These are phyloP conservation scores for Xerophyta viscosa DNA, from an alignment of 106 monocot species.

Conservation along the genomic window DNA sequence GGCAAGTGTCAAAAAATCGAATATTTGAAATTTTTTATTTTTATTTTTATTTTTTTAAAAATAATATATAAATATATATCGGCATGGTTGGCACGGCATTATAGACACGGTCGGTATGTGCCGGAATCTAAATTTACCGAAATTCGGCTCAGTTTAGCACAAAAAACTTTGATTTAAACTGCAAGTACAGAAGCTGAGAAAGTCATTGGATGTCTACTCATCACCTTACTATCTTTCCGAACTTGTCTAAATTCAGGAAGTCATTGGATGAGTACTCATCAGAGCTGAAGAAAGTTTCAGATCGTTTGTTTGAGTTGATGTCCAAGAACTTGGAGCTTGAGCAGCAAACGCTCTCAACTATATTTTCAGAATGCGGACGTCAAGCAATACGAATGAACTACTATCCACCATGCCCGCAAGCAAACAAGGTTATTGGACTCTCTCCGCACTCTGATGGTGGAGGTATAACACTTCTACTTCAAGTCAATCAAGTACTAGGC, in stretches of 20 bases:
- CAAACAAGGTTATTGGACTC: slow-evolving; percentile 8
- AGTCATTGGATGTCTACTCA: neutral
- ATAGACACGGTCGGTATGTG: no score
- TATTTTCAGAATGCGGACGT: neutral
- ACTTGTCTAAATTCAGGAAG: slow-evolving; percentile 1
- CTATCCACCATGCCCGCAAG: slow-evolving; percentile 13
- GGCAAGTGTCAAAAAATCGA: no score
- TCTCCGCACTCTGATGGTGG: slow-evolving; percentile 8
- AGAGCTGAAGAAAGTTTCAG: neutral
- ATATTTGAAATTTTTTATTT: neutral
- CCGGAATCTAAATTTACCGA: no score
- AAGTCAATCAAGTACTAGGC: slow-evolving; percentile 9
- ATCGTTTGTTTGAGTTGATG: neutral
- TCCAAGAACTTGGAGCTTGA: slow-evolving; percentile 1
- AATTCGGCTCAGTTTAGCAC: no score
- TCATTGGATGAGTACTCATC: neutral
- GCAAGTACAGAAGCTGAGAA: neutral
- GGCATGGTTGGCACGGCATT: no score
- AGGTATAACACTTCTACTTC: slow-evolving; percentile 5
- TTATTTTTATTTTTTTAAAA: neutral
- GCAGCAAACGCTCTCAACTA: neutral
- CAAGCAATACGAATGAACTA: slow-evolving; percentile 6
- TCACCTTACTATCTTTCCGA: no score
- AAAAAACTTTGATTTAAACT: neutral
- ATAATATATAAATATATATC: neutral